Percentiles rank a stretch among this genome's conserved stretches.
Conservation (phyloP, 768 basidiomycete species). For the Trametes cinnabarina region DNA sequence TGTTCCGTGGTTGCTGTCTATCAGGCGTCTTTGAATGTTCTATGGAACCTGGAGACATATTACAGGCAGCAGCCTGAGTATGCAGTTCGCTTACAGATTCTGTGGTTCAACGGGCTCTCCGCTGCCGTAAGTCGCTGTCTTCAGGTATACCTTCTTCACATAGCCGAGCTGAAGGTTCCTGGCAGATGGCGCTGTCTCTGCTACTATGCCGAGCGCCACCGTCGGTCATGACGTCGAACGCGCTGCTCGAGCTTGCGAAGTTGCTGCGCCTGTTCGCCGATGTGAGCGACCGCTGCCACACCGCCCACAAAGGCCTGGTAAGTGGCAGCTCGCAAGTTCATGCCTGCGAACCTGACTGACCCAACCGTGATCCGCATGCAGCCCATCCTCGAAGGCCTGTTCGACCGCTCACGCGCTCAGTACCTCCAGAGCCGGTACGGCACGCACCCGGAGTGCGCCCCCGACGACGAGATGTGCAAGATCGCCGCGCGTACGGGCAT, state of each 20-base stretch:
- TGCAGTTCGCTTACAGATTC: constrained; percentile 62
- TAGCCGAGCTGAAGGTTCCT: background rate
- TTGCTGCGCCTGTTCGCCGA: constrained; percentile 56
- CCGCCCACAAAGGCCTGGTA: constrained; percentile 59
- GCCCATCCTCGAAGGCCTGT: constrained; percentile 57
- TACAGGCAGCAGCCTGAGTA: constrained; percentile 59
- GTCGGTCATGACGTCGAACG: constrained; percentile 54
- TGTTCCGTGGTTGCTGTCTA: constrained; percentile 73
- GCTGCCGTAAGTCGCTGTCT: constrained; percentile 51
- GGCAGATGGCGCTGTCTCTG: constrained; percentile 58
- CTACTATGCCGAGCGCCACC: constrained; percentile 62
- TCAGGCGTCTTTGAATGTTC: constrained; percentile 54
- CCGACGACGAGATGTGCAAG: constrained; percentile 24
- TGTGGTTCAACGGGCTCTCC: constrained; percentile 76
- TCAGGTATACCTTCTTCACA: background rate
- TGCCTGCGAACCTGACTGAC: constrained; percentile 1
- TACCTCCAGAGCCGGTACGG: constrained; percentile 42
- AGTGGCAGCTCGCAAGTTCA: constrained; percentile 23
- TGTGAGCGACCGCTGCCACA: constrained; percentile 57
- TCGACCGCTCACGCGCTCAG: constrained; percentile 47
- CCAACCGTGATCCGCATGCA: constrained; percentile 22
- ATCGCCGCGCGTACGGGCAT: constrained; percentile 24
- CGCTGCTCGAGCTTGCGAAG: constrained; percentile 58
- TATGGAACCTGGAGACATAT: constrained; percentile 54
- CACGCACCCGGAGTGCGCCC: constrained; percentile 14